Percentiles rank a stretch among this genome's conserved stretches.
phyloP scores from a whole-genome alignment of 202 grass and related monocot genomes.

The Schoenoplectus tabernaemontani region DNA sequence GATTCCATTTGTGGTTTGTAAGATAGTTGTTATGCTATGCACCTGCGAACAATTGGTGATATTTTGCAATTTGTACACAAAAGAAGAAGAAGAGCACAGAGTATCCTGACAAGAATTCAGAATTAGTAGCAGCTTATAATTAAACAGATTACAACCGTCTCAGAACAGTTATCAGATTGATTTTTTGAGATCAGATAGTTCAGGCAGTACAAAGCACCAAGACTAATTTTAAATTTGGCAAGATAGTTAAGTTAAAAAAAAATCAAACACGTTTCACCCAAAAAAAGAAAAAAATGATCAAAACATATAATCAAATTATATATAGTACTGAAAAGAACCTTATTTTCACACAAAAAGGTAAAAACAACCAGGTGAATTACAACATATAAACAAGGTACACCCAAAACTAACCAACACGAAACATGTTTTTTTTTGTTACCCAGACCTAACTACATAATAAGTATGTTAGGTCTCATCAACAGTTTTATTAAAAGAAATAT shows the following conservation, averaged over 20 bases:
- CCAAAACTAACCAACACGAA: background rate
- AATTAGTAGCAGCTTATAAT: too few species aligned
- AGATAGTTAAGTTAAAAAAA: background rate
- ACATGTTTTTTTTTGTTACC: background rate
- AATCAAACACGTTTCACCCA: background rate
- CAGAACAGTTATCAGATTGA: background rate
- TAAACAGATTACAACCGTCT: too few species aligned
- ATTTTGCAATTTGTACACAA: background rate
- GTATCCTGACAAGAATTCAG: background rate
- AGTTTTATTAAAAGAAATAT: constrained; percentile 25
- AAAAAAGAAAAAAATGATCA: background rate
- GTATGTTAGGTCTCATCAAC: constrained; percentile 9
- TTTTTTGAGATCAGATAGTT: background rate
- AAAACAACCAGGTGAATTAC: background rate
- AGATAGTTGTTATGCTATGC: background rate
- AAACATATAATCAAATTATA: background rate
- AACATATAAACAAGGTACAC: background rate
- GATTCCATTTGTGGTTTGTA: background rate
- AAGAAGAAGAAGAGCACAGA: background rate
- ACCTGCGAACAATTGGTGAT: background rate
- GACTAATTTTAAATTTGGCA: background rate
- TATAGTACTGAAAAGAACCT: background rate
- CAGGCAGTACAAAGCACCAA: background rate
- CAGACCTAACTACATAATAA: background rate
- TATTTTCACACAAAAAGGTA: background rate